Evolutionary conservation across 1,284 basidiomycete species (phyloP), one percentile per base, ranked within the genome.

Genomic region (Omphalotus olearius): DNA sequence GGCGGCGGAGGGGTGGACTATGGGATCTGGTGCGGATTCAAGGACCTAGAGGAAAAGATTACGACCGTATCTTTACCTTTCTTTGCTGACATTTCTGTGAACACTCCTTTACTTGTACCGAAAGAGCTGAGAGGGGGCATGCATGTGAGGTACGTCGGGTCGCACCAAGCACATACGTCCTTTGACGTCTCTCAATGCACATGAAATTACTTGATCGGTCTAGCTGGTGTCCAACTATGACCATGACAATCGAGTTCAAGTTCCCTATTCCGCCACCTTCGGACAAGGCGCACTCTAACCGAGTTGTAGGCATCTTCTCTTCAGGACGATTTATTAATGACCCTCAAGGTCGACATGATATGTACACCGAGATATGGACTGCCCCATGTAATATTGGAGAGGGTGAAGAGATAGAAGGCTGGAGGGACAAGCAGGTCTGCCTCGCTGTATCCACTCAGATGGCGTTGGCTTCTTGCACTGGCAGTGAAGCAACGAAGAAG

Each of bases 161-260:
- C 20, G 4, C n/a, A 36, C 26, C 13, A 23, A 16, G 11, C 11
- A 30, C 16, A 23, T 23, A 23, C 23, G 5, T 23, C 23, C 23
- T 23, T 23, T 23, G 23, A 23, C 23, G 2, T 14, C 6, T 25
- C 43, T 14, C 26, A 13, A 45, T 45, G 26, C 17, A 43, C 13
- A 33, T 9, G 30, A n/a, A 7, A 36, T 17, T 14, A 36, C 30
- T 3, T 36, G 45, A 48, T 25, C 9, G 20, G 10, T 25, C 13
- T 50, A 82, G 80, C 39, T 84, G 82, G 82, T 79, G 69, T 57
- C 80, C 82, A 4, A 85, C 83, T 0, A 70, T 85, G 62, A 69
- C 72, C 1, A 67, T 85, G 56, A 70, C 75, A 2, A 56, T 85
- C 17, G 80, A 84, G 57, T 85, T 82, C 69, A 83, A 81, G 57